Conservation (phyloP, 2,329 filamentous ascomycete species). For the Neofusicoccum parvum region DNA sequence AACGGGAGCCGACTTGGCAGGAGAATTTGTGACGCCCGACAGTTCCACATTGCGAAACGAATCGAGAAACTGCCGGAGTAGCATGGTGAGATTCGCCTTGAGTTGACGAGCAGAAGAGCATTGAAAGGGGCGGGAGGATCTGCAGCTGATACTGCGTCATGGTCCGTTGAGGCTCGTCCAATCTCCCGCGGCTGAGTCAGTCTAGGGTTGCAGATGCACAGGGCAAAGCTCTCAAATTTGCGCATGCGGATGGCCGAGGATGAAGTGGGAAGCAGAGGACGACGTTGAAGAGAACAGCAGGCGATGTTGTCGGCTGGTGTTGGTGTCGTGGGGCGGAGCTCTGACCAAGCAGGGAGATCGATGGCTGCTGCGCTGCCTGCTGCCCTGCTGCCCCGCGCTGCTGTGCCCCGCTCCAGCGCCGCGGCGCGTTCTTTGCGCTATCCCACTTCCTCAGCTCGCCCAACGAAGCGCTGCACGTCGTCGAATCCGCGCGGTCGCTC, state of each 20-base stretch:
- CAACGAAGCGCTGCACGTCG: background rate
- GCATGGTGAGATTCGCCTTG: background rate
- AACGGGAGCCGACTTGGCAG: too few relatives aligned
- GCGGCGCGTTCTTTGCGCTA: background rate
- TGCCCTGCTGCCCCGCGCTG: background rate
- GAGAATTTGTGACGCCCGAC: background rate
- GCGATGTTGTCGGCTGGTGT: background rate
- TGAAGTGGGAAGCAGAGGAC: background rate
- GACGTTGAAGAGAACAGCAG: too few relatives aligned
- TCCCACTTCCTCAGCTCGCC: background rate
- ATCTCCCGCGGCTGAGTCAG: background rate
- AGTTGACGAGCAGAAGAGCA: background rate
- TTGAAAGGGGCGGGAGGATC: background rate
- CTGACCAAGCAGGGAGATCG: slow-evolving; percentile 1
- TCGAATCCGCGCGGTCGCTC: background rate
- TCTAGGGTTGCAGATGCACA: background rate
- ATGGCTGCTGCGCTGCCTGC: background rate
- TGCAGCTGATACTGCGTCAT: slow-evolving; percentile 4
- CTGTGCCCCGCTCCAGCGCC: slow-evolving; percentile 1
- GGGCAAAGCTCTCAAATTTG: too few relatives aligned
- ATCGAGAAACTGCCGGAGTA: background rate
- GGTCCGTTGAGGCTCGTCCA: background rate
- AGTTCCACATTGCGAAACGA: background rate
- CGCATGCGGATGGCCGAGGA: background rate
- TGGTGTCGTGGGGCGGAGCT: background rate